These are phyloP conservation scores for Phtheirospermum japonicum DNA, from an alignment of 257 asterid species.

Conservation along the genomic window DNA sequence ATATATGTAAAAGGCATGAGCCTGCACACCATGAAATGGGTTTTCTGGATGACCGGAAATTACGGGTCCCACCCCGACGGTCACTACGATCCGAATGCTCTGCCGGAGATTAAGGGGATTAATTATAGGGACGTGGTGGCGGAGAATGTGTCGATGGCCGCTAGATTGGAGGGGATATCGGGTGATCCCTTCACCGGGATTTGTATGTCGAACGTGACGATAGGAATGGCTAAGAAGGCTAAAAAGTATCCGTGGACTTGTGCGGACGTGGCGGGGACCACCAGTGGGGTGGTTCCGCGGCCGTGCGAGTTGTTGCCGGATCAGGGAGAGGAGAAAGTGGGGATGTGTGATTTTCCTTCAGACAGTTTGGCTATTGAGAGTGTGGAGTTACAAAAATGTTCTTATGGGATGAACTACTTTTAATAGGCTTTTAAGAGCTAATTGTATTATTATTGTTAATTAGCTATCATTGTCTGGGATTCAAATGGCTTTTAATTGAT, in stretches of 20 bases:
- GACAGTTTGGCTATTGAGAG: conserved; percentile 52
- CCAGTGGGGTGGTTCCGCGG: conserved; percentile 57
- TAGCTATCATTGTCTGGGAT: too few relatives aligned
- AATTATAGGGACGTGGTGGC: conserved; percentile 73
- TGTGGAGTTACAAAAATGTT: conserved; percentile 51
- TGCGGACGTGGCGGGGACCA: conserved; percentile 49
- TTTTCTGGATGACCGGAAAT: conserved; percentile 90
- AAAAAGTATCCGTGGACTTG: conserved; percentile 78
- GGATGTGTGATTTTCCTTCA: conserved; percentile 59
- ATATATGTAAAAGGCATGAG: conserved; percentile 69
- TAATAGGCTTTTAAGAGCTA: conserved; percentile 1
- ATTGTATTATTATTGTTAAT: too few relatives aligned
- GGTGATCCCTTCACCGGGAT: conserved; percentile 80
- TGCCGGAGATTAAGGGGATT: conserved; percentile 66
- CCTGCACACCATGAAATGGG: conserved; percentile 85
- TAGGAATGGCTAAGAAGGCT: conserved; percentile 64
- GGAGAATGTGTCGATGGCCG: conserved; percentile 71
- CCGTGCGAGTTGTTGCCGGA: conserved; percentile 58
- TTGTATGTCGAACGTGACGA: conserved; percentile 72
- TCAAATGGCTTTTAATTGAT: too few relatives aligned
- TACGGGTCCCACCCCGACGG: conserved; percentile 81
- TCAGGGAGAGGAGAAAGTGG: conserved; percentile 40
- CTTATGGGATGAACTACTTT: conserved; percentile 38
- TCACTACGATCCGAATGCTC: conserved; percentile 65
- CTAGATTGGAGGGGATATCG: conserved; percentile 68